A percentile compares a stretch with the other conserved stretches of the same genome.
These are phyloP conservation scores for Scytalidium lignicola DNA, from an alignment of 2,329 filamentous ascomycete genomes.

Conservation along the genomic window DNA sequence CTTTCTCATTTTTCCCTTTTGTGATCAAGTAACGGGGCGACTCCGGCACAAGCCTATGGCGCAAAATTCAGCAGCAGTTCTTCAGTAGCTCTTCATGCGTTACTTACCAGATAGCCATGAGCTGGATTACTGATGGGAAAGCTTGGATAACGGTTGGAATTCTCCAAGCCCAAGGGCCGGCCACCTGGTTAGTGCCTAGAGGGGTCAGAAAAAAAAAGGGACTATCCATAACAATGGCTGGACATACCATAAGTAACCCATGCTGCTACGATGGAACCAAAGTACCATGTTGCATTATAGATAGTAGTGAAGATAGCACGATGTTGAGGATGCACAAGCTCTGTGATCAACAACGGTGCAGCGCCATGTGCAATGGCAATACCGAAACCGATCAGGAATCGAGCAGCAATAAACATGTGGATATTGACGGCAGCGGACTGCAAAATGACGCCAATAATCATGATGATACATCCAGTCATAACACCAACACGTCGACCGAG, in stretches of 20 bases:
- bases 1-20: constrained; percentile 14
- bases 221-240: no score
- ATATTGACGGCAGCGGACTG: constrained; percentile 30
- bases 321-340: constrained; percentile 49
- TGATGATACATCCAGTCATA: constrained; percentile 23
- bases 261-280: constrained; percentile 25
- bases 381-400: constrained; percentile 31
- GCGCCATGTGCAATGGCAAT: constrained; percentile 24
- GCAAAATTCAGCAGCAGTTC: no score
- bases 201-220: no score
- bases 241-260: constrained; percentile 27
- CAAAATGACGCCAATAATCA: constrained; percentile 35
- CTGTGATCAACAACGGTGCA: constrained; percentile 45
- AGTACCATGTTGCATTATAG: constrained; percentile 42
- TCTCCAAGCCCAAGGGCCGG: constrained; percentile 27
- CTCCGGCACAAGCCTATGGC: constrained; percentile 1
- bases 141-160: constrained; percentile 28
- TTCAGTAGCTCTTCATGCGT: no score
- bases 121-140: constrained; percentile 21
- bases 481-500: constrained; percentile 23
- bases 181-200: constrained; percentile 12
- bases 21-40: constrained; percentile 15
- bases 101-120: constrained; percentile 23
- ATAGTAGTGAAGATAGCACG: constrained; percentile 46
- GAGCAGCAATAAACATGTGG: constrained; percentile 35